Percentiles rank a stretch among this genome's conserved stretches.
Evolutionary conservation across 1,284 basidiomycete genomes (phyloP).

Genomic region (Sanghuangporus weigelae): DNA sequence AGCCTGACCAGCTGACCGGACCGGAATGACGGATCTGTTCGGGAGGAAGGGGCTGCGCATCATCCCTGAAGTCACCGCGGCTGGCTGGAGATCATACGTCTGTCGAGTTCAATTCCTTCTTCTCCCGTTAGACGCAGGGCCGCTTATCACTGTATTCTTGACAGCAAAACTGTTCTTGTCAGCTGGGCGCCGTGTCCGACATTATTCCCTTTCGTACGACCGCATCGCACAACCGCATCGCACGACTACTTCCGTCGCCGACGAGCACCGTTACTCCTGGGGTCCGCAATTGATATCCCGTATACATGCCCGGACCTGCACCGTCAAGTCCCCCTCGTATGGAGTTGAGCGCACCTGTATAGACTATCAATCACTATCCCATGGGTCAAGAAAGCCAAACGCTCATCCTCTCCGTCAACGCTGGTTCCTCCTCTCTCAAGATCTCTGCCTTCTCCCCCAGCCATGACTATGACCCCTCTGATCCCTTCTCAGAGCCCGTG

Average conservation of each 20-base stretch:
- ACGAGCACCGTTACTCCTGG: not conserved
- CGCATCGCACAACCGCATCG: not conserved
- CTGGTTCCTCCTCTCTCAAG: constrained; percentile 76
- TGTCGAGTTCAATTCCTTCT: not conserved
- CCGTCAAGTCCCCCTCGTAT: not conserved
- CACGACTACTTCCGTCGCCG: not conserved
- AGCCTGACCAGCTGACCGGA: not conserved
- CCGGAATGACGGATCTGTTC: not conserved
- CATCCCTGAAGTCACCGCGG: constrained; percentile 1
- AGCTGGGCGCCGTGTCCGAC: not conserved
- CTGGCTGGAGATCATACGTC: not conserved
- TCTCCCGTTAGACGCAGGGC: no score
- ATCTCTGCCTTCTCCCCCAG: constrained; percentile 54
- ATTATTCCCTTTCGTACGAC: not conserved
- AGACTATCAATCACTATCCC: no score
- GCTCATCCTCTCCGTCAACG: constrained; percentile 60
- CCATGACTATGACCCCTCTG: constrained; percentile 19
- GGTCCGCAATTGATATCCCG: not conserved
- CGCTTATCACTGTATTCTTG: no score
- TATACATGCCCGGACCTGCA: not conserved
- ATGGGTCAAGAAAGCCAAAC: constrained; percentile 9
- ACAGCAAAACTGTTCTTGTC: not conserved
- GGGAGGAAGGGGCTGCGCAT: not conserved
- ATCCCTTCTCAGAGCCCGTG: constrained; percentile 30
- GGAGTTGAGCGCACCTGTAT: not conserved